These are phyloP conservation scores for Populus trichocarpa DNA, from an alignment of 441 rosid genomes.

Conservation along the genomic window DNA sequence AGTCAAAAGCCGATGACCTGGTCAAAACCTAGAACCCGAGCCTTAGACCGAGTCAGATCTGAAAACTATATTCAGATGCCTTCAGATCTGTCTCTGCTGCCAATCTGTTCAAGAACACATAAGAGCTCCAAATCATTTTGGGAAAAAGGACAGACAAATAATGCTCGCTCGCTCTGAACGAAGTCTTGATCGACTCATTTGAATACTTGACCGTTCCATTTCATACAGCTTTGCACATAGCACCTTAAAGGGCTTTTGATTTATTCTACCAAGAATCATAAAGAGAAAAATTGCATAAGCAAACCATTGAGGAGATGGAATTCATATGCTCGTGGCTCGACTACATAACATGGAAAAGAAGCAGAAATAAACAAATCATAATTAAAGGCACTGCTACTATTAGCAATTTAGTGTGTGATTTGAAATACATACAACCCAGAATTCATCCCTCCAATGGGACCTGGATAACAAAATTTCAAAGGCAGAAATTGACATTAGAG, in stretches of 20 bases:
- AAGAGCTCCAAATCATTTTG: conserved; percentile 17
- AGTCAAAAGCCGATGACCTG: too few relatives aligned
- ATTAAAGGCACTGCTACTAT: background rate
- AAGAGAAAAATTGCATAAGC: background rate
- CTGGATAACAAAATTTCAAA: background rate
- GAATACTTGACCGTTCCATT: conserved; percentile 77
- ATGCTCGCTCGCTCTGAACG: conserved; percentile 51
- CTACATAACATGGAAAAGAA: background rate
- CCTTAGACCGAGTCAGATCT: too few relatives aligned
- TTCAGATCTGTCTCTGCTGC: conserved; percentile 92
- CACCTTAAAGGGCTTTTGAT: conserved; percentile 84
- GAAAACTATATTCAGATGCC: conserved; percentile 86
- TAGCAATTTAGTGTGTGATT: background rate
- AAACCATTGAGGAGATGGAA: background rate
- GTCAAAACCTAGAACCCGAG: too few relatives aligned
- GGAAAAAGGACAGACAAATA: conserved; percentile 1
- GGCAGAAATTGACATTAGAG: background rate
- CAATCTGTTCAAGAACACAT: conserved; percentile 56
- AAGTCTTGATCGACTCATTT: conserved; percentile 66
- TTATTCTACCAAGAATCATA: conserved; percentile 54
- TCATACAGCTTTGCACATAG: conserved; percentile 91
- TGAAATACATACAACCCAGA: background rate
- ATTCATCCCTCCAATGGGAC: background rate
- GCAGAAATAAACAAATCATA: background rate
- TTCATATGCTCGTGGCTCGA: background rate